These are phyloP conservation scores for Solanum commersonii DNA, from an alignment of 257 asterid species.

Conservation along the genomic window DNA sequence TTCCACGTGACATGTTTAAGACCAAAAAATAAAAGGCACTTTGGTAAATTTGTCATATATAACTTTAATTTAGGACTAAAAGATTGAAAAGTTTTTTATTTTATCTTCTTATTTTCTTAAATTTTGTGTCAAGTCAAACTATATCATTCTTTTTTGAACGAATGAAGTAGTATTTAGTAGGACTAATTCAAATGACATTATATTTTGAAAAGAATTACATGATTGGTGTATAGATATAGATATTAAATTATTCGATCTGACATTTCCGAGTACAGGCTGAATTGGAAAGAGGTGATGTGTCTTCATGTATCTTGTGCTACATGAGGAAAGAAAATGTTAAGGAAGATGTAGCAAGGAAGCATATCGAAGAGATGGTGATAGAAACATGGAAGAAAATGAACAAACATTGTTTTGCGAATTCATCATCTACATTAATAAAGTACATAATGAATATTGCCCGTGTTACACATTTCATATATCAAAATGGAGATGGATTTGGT, in stretches of 20 bases:
- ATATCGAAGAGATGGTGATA: conserved; percentile 13
- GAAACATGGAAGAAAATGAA: conserved; percentile 42
- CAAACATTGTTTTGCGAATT: background rate
- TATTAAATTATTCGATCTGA: background rate
- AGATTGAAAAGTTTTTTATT: too few relatives aligned
- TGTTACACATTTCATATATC: conserved; percentile 38
- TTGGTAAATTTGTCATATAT: too few relatives aligned
- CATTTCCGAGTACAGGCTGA: conserved; percentile 20
- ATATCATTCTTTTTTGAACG: too few relatives aligned
- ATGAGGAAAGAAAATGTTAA: conserved; percentile 39
- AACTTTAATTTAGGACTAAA: too few relatives aligned
- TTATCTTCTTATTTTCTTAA: too few relatives aligned
- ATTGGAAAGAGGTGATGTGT: conserved; percentile 51
- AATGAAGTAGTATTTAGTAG: too few relatives aligned
- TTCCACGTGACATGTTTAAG: too few relatives aligned
- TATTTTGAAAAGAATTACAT: background rate
- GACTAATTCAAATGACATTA: background rate
- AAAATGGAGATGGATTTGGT: conserved; percentile 57
- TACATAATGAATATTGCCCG: conserved; percentile 31
- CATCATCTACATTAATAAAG: background rate
- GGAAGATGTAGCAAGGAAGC: conserved; percentile 29
- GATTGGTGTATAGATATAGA: background rate
- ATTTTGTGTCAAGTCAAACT: too few relatives aligned
- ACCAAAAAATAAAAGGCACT: too few relatives aligned
- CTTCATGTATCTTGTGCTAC: conserved; percentile 48